Conservation (phyloP, 768 basidiomycete species). For the Termitomyces titanicus region DNA sequence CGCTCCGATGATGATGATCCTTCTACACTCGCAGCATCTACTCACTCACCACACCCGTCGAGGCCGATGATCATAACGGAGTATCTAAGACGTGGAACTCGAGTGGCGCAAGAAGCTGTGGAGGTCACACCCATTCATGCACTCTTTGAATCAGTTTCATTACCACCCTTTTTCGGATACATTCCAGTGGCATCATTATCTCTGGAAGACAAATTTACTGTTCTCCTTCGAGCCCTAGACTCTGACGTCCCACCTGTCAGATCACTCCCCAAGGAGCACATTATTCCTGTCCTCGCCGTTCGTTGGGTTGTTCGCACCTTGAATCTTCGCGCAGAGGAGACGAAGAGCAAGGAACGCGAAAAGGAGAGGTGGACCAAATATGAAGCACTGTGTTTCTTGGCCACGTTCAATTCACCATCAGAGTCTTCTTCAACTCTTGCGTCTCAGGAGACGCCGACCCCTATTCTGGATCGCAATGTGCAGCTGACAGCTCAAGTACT, state of each 20-base stretch:
- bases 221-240: conserved; percentile 53
- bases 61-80: conserved; percentile 39
- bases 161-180: conserved; percentile 26
- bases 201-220: conserved; percentile 45
- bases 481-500: conserved; percentile 67
- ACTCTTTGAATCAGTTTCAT: conserved; percentile 40
- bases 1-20: conserved; percentile 32
- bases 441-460: conserved; percentile 22
- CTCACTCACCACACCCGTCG: conserved; percentile 27
- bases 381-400: conserved; percentile 60
- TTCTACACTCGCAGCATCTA: conserved; percentile 29
- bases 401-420: conserved; percentile 37
- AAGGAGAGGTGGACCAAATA: conserved; percentile 65
- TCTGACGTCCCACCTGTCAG: conserved; percentile 51
- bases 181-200: conserved; percentile 47
- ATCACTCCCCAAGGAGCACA: conserved; percentile 39
- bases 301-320: conserved; percentile 59
- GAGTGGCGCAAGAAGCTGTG: conserved; percentile 59
- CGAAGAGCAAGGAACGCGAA: conserved; percentile 51
- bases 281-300: conserved; percentile 52
- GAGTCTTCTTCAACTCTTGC: conserved; percentile 1
- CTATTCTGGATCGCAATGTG: conserved; percentile 54
- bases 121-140: conserved; percentile 43
- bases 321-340: conserved; percentile 48
- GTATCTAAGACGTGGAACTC: conserved; percentile 66